phyloP scores from a whole-genome alignment of 2,329 filamentous ascomycete genomes.

The Venturiaceae sp. region DNA sequence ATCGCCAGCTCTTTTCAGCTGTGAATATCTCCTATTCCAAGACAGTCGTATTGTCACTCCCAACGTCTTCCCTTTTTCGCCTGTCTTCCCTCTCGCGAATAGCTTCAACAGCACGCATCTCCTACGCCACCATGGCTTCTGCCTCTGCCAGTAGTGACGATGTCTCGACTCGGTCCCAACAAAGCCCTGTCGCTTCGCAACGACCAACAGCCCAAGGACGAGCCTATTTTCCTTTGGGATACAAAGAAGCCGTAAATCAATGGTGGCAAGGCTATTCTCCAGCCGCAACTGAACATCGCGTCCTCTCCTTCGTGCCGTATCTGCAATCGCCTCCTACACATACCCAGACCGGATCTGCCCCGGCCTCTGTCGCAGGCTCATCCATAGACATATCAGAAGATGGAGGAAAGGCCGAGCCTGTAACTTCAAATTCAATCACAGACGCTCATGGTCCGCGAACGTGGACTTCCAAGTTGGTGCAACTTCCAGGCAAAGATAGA shows the following conservation, averaged over 20 bases:
- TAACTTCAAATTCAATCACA: slow-evolving; percentile 32
- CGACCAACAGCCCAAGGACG: slow-evolving; percentile 18
- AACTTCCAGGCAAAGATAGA: slow-evolving; percentile 75
- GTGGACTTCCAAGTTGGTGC: slow-evolving; percentile 80
- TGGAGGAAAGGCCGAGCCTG: slow-evolving; percentile 25
- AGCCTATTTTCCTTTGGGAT: slow-evolving; percentile 69
- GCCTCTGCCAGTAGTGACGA: background rate
- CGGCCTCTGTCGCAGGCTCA: slow-evolving; percentile 32
- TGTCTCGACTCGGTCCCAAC: slow-evolving; percentile 21
- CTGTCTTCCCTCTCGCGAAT: background rate
- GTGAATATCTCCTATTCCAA: background rate
- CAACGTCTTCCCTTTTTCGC: background rate
- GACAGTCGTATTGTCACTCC: background rate
- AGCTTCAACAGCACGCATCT: background rate
- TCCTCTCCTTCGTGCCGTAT: slow-evolving; percentile 78
- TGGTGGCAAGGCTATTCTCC: slow-evolving; percentile 90
- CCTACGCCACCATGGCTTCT: background rate
- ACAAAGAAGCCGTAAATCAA: slow-evolving; percentile 84
- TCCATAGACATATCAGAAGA: slow-evolving; percentile 28
- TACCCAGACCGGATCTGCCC: slow-evolving; percentile 50
- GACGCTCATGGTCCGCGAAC: slow-evolving; percentile 71
- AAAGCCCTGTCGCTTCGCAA: slow-evolving; percentile 39
- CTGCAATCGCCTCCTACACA: slow-evolving; percentile 63
- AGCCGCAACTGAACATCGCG: slow-evolving; percentile 74
- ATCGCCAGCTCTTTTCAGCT: background rate